Conservation (phyloP, 306 rosid species). For the Pterocarpus santalinus region DNA sequence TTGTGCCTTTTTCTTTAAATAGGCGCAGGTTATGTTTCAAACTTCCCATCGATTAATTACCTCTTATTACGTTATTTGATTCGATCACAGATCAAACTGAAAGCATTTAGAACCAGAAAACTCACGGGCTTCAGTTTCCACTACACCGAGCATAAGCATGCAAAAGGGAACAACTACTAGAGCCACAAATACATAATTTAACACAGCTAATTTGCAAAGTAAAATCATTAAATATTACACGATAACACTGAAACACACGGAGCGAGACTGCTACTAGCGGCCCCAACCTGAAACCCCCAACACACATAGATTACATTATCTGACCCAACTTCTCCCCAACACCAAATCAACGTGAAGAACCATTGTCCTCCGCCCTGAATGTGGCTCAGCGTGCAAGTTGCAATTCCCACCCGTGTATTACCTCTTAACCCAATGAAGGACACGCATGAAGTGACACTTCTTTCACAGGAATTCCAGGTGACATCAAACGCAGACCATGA, state of each 20-base stretch:
- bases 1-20: too few relatives aligned
- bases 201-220: neutral
- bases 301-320: neutral
- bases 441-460: neutral
- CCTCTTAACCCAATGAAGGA: neutral
- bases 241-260: neutral
- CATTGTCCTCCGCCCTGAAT: neutral
- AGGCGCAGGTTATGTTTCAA: too few relatives aligned
- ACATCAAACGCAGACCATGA: slow-evolving; percentile 3
- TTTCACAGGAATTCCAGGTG: slow-evolving; percentile 26
- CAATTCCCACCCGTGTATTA: slow-evolving; percentile 15
- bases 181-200: too few relatives aligned
- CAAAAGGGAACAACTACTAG: neutral
- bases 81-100: too few relatives aligned
- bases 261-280: neutral
- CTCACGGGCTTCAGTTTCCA: neutral
- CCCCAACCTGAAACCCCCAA: neutral
- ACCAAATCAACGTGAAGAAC: slow-evolving; percentile 14
- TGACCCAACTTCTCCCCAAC: neutral
- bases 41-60: too few relatives aligned
- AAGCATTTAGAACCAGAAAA: neutral
- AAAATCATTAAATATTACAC: too few relatives aligned
- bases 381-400: neutral
- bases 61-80: neutral
- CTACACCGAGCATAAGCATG: neutral